phyloP scores from a whole-genome alignment of 1,284 basidiomycete genomes.

The Sanghuangporus sanghuang region DNA sequence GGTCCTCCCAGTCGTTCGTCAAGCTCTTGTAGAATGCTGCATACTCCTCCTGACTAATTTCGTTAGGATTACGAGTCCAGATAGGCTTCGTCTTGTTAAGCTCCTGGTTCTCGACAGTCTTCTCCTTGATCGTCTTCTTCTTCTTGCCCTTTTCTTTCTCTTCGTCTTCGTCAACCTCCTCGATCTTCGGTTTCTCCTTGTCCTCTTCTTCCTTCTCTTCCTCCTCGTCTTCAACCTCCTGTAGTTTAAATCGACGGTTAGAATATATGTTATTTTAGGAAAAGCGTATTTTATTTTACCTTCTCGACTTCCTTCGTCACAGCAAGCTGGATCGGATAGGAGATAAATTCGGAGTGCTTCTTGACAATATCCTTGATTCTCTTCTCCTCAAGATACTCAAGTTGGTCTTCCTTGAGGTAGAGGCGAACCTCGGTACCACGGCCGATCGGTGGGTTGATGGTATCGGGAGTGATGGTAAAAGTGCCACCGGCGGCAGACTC shows the following conservation, averaged over 20 bases:
- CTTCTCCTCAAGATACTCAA: conserved; percentile 99
- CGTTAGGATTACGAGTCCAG: conserved; percentile 97
- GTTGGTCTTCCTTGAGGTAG: conserved; percentile 97
- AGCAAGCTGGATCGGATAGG: conserved; percentile 98
- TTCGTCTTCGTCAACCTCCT: conserved; percentile 76
- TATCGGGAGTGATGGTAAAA: conserved; percentile 97
- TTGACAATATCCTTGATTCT: conserved; percentile 99
- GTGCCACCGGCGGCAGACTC: conserved; percentile 99
- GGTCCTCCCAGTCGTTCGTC: conserved; percentile 99
- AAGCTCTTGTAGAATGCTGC: conserved; percentile 98
- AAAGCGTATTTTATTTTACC: conserved; percentile 37
- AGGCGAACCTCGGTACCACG: conserved; percentile 96
- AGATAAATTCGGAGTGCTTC: conserved; percentile 99
- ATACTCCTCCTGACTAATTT: conserved; percentile 94
- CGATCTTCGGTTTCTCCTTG: conserved; percentile 66
- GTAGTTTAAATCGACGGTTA: conserved; percentile 9
- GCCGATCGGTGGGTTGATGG: conserved; percentile 83
- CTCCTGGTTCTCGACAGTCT: conserved; percentile 88
- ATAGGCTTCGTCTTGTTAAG: conserved; percentile 99
- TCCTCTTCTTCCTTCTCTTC: conserved; percentile 69
- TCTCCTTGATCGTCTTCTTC: conserved; percentile 96
- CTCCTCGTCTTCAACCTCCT: conserved; percentile 88
- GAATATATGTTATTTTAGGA: conserved; percentile 10
- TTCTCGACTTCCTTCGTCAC: conserved; percentile 99
- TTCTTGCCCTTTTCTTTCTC: conserved; percentile 91